Evolutionary conservation across 345 rosid genomes (phyloP).

Genomic region (Aurinia saxatilis): DNA sequence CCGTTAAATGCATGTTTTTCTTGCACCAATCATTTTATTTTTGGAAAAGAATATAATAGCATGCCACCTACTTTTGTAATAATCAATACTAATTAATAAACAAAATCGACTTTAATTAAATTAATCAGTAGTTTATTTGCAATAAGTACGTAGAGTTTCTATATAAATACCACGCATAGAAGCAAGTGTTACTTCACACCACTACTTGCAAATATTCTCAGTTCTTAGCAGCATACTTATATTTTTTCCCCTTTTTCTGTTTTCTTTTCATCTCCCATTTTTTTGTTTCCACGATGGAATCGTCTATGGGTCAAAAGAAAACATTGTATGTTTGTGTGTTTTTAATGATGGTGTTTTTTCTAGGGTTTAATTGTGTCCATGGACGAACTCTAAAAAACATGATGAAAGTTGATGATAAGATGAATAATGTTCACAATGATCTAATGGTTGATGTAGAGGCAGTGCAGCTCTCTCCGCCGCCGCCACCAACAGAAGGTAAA

Average conservation of each 20-base stretch:
- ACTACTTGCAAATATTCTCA: background rate
- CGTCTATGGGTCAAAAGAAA: conserved; percentile 40
- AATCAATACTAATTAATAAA: background rate
- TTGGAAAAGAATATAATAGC: background rate
- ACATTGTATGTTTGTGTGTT: conserved; percentile 22
- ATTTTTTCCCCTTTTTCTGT: conserved; percentile 2
- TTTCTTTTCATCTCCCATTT: conserved; percentile 12
- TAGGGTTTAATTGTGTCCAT: conserved; percentile 22
- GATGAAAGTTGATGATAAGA: conserved; percentile 4
- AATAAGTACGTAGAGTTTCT: conserved; percentile 10
- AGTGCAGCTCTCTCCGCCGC: conserved; percentile 11
- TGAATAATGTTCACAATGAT: background rate
- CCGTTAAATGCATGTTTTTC: conserved; percentile 1
- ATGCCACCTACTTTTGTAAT: conserved; percentile 19
- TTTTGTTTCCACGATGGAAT: conserved; percentile 3
- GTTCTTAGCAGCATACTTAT: background rate
- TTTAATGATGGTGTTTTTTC: conserved; percentile 27
- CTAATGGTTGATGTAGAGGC: background rate
- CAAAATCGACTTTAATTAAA: conserved; percentile 4
- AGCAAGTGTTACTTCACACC: conserved; percentile 24
- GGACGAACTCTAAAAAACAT: conserved; percentile 34
- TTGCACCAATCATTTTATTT: conserved; percentile 6
- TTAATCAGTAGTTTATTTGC: conserved; percentile 13
- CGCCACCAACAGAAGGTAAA: conserved; percentile 26
- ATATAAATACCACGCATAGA: conserved; percentile 16